phyloP scores from a whole-genome alignment of 2,329 filamentous ascomycete species.

The Daldinia eschscholtzii region DNA sequence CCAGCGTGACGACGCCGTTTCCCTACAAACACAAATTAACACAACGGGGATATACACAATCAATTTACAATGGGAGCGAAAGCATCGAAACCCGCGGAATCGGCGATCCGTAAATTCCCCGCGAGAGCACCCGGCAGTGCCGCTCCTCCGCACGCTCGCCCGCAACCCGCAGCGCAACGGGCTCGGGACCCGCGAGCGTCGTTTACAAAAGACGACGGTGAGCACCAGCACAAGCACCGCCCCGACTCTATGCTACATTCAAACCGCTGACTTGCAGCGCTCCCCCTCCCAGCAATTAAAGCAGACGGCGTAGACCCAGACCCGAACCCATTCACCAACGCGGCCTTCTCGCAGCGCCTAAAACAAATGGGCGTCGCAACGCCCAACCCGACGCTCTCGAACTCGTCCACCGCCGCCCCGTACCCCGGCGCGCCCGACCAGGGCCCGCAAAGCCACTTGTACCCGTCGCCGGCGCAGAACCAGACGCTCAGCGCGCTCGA shows the following conservation, averaged over 20 bases:
- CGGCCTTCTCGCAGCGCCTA: conserved; percentile 65
- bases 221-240: conserved; percentile 21
- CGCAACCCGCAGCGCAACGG: conserved; percentile 26
- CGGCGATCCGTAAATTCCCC: conserved; percentile 61
- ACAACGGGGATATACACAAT: conserved; percentile 2
- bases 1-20: neutral
- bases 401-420: conserved; percentile 60
- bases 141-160: conserved; percentile 44
- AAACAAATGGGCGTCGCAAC: conserved; percentile 67
- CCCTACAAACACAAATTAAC: conserved; percentile 2
- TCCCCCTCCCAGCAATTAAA: conserved; percentile 53
- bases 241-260: neutral
- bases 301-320: conserved; percentile 60
- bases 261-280: conserved; percentile 6
- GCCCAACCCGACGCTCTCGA: conserved; percentile 66
- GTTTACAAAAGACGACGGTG: conserved; percentile 53
- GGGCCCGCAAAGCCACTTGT: conserved; percentile 35
- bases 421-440: conserved; percentile 26
- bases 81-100: conserved; percentile 60
- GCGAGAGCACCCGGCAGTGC: conserved; percentile 53
- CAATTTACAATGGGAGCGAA: conserved; percentile 58
- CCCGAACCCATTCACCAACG: conserved; percentile 51
- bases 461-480: conserved; percentile 54
- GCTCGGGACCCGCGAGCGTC: conserved; percentile 36
- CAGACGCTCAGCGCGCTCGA: conserved; percentile 64